These are phyloP conservation scores for Xylaria sp. DNA, from an alignment of 2,329 filamentous ascomycete species.

Conservation along the genomic window DNA sequence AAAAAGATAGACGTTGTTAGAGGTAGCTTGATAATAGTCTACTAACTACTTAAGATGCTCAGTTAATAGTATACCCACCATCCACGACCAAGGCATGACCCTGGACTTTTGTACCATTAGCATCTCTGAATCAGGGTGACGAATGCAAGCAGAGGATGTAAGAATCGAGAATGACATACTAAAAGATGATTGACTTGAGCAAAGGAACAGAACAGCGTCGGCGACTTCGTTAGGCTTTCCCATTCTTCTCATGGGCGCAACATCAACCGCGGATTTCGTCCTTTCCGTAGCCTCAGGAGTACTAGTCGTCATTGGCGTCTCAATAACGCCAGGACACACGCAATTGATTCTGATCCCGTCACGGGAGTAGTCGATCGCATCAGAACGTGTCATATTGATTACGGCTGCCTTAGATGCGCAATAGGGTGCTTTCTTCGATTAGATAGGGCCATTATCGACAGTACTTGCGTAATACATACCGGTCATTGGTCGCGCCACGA, in stretches of 20 bases:
- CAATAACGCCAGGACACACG: slow-evolving; percentile 56
- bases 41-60: not conserved
- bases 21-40: too few relatives aligned
- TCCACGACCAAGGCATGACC: slow-evolving; percentile 63
- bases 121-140: not conserved
- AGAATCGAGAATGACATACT: slow-evolving; percentile 16
- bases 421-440: slow-evolving; percentile 57
- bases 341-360: slow-evolving; percentile 53
- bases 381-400: slow-evolving; percentile 65
- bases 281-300: slow-evolving; percentile 37
- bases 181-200: slow-evolving; percentile 60
- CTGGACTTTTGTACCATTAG: slow-evolving; percentile 48
- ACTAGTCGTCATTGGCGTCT: slow-evolving; percentile 58
- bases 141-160: not conserved
- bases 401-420: slow-evolving; percentile 68
- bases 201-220: slow-evolving; percentile 60
- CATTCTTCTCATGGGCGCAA: slow-evolving; percentile 63
- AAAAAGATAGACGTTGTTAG: too few relatives aligned
- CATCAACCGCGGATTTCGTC: slow-evolving; percentile 8
- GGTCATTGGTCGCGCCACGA: slow-evolving; percentile 53
- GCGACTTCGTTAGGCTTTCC: slow-evolving; percentile 61
- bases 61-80: slow-evolving; percentile 37
- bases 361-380: slow-evolving; percentile 66
- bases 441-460: not conserved
- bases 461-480: slow-evolving; percentile 47